phyloP scores from a whole-genome alignment of 192 early-diverging fungal genomes.

The Coemansia sp. region DNA sequence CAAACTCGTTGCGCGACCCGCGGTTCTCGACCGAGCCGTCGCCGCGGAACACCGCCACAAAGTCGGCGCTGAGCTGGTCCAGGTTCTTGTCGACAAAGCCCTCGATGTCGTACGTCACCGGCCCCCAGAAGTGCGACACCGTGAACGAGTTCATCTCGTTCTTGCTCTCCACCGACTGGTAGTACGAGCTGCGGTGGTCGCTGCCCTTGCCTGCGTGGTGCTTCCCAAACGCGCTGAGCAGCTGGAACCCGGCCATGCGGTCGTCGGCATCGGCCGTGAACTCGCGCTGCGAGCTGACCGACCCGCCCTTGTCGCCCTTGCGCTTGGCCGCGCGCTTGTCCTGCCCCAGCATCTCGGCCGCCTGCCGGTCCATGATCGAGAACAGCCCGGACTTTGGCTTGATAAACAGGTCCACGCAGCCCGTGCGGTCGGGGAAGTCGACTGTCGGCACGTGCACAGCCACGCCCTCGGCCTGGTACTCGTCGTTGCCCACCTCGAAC shows the following conservation, averaged over 20 bases:
- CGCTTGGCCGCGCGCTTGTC: constrained; percentile 8
- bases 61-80: constrained; percentile 78
- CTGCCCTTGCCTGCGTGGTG: constrained; percentile 36
- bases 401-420: constrained; percentile 71
- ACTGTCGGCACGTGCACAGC: constrained; percentile 43
- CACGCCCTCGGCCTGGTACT: constrained; percentile 63
- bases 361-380: constrained; percentile 68
- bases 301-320: constrained; percentile 15
- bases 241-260: constrained; percentile 43
- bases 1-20: constrained; percentile 68
- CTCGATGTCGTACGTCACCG: constrained; percentile 67
- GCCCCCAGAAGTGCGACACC: constrained; percentile 51
- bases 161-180: constrained; percentile 43
- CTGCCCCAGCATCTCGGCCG: constrained; percentile 39
- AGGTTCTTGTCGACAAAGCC: constrained; percentile 80
- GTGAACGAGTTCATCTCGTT: constrained; percentile 54
- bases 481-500: constrained; percentile 65
- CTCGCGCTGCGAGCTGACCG: constrained; percentile 28
- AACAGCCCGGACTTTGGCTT: constrained; percentile 69
- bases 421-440: constrained; percentile 61
- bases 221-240: constrained; percentile 45
- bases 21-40: constrained; percentile 49
- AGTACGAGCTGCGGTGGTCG: constrained; percentile 31
- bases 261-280: constrained; percentile 34
- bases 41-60: constrained; percentile 81